Percentiles rank a stretch among this genome's conserved stretches.
Evolutionary conservation across 169 alveolate species (phyloP).

Genomic region (Plasmodium ovale): DNA sequence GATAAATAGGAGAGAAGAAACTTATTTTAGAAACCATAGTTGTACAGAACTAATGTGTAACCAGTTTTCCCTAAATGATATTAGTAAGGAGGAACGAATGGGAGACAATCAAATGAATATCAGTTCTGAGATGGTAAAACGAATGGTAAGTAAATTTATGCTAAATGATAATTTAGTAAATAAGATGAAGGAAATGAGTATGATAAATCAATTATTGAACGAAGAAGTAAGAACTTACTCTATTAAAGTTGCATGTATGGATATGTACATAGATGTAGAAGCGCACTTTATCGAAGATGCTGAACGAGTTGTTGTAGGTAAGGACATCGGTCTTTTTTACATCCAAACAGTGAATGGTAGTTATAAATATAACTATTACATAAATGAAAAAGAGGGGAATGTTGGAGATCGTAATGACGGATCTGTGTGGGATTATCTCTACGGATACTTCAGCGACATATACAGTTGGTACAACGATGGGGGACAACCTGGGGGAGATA

Average conservation of each 20-base stretch:
- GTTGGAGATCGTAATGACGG: not conserved
- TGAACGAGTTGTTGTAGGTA: slow-evolving; percentile 46
- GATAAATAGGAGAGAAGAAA: slow-evolving; percentile 2
- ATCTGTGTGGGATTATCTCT: slow-evolving; percentile 38
- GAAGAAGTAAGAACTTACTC: slow-evolving; percentile 60
- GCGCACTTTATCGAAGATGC: slow-evolving; percentile 52
- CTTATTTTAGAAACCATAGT: not conserved
- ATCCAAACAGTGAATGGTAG: slow-evolving; percentile 4
- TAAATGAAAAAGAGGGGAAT: not conserved
- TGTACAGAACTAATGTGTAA: slow-evolving; percentile 41
- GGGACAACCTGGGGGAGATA: no score
- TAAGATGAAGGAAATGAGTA: slow-evolving; percentile 31
- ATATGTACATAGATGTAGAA: slow-evolving; percentile 39
- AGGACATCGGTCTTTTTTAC: slow-evolving; percentile 43
- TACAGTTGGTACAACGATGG: slow-evolving; percentile 35
- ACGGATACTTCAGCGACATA: slow-evolving; percentile 54
- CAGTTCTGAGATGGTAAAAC: slow-evolving; percentile 20
- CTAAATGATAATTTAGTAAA: slow-evolving; percentile 34
- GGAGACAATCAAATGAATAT: no score
- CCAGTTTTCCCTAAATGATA: no score
- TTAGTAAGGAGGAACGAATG: no score
- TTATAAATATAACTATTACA: slow-evolving; percentile 44
- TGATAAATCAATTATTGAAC: slow-evolving; percentile 30
- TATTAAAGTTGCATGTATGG: slow-evolving; percentile 45
- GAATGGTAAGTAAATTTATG: slow-evolving; percentile 26